These are phyloP conservation scores for Colletotrichum sublineola DNA, from an alignment of 2,329 filamentous ascomycete species.

Conservation along the genomic window DNA sequence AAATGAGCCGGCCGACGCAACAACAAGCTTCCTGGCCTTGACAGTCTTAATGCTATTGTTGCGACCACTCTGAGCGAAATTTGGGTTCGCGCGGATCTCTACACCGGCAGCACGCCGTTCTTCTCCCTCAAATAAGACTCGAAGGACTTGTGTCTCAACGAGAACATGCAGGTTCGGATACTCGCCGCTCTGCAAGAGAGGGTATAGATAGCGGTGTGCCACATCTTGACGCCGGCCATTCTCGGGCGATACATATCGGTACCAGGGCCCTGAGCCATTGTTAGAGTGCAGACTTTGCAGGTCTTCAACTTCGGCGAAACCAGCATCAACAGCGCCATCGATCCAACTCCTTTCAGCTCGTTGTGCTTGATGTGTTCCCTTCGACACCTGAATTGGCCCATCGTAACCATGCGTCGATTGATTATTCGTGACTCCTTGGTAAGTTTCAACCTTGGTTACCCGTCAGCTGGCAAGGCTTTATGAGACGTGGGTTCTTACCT, in stretches of 20 bases:
- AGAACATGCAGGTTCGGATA: conserved; percentile 50
- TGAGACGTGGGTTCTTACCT: conserved; percentile 38
- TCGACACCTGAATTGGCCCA: conserved; percentile 63
- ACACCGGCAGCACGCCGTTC: conserved; percentile 60
- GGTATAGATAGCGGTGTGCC: conserved; percentile 48
- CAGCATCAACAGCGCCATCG: conserved; percentile 57
- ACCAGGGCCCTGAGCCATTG: conserved; percentile 44
- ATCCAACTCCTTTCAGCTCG: conserved; percentile 59
- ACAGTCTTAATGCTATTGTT: conserved; percentile 48
- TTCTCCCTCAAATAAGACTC: conserved; percentile 56
- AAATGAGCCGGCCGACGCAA: conserved; percentile 26
- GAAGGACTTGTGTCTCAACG: conserved; percentile 47
- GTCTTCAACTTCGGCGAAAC: conserved; percentile 62
- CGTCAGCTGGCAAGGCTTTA: not conserved
- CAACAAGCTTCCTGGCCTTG: conserved; percentile 59
- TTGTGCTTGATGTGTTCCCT: conserved; percentile 57
- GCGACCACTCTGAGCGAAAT: conserved; percentile 49
- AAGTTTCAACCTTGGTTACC: conserved; percentile 59
- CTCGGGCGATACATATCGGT: conserved; percentile 45
- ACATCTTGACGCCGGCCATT: conserved; percentile 60
- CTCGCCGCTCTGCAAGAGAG: conserved; percentile 46
- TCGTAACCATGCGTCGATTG: conserved; percentile 58
- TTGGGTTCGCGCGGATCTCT: conserved; percentile 61
- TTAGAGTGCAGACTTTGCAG: conserved; percentile 59
- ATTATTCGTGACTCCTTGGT: conserved; percentile 57